These are phyloP conservation scores for Pythium folliculosum DNA, from an alignment of 352 stramenopile genomes.

Conservation along the genomic window DNA sequence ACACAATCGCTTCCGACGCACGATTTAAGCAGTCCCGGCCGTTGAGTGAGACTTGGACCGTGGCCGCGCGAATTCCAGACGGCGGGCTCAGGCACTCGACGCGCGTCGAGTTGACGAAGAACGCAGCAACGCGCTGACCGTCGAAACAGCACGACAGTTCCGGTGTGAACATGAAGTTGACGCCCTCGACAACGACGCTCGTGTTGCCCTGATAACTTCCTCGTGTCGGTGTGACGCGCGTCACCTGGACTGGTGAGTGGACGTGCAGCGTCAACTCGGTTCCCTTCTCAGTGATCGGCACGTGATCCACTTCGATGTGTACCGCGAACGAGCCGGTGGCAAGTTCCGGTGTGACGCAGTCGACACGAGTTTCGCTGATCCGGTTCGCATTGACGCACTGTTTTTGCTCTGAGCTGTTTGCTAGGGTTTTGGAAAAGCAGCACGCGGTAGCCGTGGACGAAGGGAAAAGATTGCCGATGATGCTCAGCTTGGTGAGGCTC, in stretches of 20 bases:
- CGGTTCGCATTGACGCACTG: constrained; percentile 13
- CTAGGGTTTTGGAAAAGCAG: constrained; percentile 41
- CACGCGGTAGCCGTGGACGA: constrained; percentile 43
- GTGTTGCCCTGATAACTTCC: constrained; percentile 48
- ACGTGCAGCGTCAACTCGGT: constrained; percentile 7
- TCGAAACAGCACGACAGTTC: constrained; percentile 73
- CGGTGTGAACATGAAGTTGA: constrained; percentile 52
- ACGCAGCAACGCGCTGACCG: constrained; percentile 42
- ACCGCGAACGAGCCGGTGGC: constrained; percentile 8
- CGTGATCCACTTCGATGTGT: constrained; percentile 26
- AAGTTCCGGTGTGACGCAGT: constrained; percentile 31
- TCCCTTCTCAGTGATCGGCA: background rate
- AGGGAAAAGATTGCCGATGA: constrained; percentile 55
- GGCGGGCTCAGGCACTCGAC: constrained; percentile 56
- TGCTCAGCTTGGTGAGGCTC: constrained; percentile 28
- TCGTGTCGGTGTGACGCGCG: constrained; percentile 27
- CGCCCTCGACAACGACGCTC: constrained; percentile 40
- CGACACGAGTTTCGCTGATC: constrained; percentile 23
- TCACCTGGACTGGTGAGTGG: constrained; percentile 25
- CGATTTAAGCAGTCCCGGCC: constrained; percentile 57
- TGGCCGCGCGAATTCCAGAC: constrained; percentile 24
- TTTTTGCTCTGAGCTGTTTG: background rate
- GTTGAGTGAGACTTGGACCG: constrained; percentile 56
- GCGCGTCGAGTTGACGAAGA: constrained; percentile 63
- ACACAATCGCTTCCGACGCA: constrained; percentile 28